These are phyloP conservation scores for Excoecaria cochinchinensis DNA, from an alignment of 345 rosid genomes.

Conservation along the genomic window DNA sequence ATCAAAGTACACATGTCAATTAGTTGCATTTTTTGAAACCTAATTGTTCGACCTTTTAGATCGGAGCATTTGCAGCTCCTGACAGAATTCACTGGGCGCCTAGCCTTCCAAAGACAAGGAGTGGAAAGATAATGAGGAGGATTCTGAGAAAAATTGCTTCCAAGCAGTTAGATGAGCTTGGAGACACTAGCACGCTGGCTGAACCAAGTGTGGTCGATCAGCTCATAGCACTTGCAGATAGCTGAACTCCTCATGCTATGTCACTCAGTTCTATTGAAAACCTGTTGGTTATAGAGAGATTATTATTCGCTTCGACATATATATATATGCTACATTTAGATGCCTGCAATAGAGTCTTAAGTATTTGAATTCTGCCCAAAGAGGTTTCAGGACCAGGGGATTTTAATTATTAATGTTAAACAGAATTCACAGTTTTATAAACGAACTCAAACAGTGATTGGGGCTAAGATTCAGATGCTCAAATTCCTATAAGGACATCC, in stretches of 20 bases:
- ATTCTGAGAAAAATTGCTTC: constrained; percentile 92
- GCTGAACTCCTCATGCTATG: constrained; percentile 18
- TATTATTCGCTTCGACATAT: not conserved
- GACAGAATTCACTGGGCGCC: constrained; percentile 98
- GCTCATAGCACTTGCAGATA: constrained; percentile 71
- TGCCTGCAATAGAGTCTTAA: not conserved
- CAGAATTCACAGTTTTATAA: no score
- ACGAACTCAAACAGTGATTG: not conserved
- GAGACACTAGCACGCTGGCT: constrained; percentile 92
- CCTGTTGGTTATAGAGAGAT: not conserved
- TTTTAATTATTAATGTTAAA: no score
- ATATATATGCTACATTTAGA: not conserved
- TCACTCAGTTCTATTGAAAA: not conserved
- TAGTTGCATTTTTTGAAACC: not conserved
- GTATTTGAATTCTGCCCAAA: constrained; percentile 1
- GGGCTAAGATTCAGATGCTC: constrained; percentile 4
- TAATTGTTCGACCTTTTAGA: constrained; percentile 37
- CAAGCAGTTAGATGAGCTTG: constrained; percentile 77
- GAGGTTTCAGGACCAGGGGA: no score
- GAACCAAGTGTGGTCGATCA: constrained; percentile 81
- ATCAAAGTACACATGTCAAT: not conserved
- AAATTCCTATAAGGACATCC: not conserved
- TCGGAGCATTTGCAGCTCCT: constrained; percentile 96
- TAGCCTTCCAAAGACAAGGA: constrained; percentile 89
- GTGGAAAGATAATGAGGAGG: constrained; percentile 98